These are phyloP conservation scores for Ascodesmis nigricans DNA, from an alignment of 495 filamentous ascomycete species.

Conservation along the genomic window DNA sequence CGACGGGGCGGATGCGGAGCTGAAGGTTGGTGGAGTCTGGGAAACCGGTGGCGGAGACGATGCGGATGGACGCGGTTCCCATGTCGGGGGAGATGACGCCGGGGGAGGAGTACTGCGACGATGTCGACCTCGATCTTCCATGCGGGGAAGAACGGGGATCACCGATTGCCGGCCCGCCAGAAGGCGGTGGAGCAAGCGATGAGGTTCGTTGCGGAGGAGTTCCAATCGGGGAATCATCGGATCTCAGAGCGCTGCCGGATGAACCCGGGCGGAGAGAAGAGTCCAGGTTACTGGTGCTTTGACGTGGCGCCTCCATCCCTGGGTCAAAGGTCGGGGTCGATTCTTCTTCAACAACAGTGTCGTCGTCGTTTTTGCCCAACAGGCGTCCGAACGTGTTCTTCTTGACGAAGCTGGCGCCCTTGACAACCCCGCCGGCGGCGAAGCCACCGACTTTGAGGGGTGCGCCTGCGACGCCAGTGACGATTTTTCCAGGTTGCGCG, in stretches of 20 bases:
- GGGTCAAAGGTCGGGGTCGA: too few relatives aligned
- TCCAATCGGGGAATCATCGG: too few relatives aligned
- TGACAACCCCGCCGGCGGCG: conserved; percentile 58
- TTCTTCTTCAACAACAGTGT: too few relatives aligned
- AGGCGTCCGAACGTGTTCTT: conserved; percentile 42
- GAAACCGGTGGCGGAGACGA: conserved; percentile 61
- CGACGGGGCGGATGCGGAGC: conserved; percentile 56
- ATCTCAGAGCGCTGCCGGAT: too few relatives aligned
- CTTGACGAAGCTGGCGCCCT: conserved; percentile 71
- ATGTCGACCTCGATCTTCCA: conserved; percentile 44
- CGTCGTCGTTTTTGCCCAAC: too few relatives aligned
- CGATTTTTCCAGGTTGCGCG: conserved; percentile 69
- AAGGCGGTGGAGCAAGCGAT: too few relatives aligned
- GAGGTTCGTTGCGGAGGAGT: too few relatives aligned
- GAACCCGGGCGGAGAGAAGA: too few relatives aligned
- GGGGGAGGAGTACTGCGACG: conserved; percentile 34
- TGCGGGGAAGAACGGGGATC: conserved; percentile 33
- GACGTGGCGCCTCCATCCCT: too few relatives aligned
- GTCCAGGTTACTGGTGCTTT: too few relatives aligned
- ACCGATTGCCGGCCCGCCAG: too few relatives aligned
- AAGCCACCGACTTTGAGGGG: conserved; percentile 71
- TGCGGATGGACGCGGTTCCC: conserved; percentile 59
- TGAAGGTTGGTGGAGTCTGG: conserved; percentile 60
- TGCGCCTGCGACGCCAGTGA: conserved; percentile 53
- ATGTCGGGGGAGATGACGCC: conserved; percentile 32